Percentiles rank a stretch among this genome's conserved stretches.
Evolutionary conservation across 768 basidiomycete species (phyloP).

Genomic region (Amanita muscaria): DNA sequence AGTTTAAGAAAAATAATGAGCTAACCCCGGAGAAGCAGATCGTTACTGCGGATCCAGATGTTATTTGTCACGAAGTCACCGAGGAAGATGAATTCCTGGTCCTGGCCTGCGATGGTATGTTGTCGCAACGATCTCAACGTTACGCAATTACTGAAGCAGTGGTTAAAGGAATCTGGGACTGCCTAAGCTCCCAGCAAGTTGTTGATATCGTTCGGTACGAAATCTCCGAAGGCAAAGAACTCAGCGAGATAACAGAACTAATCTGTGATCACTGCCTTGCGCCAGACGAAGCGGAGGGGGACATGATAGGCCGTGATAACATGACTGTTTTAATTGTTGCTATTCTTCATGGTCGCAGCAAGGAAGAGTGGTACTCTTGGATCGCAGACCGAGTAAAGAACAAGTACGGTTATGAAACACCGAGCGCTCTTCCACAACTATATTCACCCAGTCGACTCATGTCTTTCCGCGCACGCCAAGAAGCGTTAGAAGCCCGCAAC

Average conservation of each 20-base stretch:
- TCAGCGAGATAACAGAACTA: slow-evolving; percentile 76
- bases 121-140: background rate
- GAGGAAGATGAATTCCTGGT: slow-evolving; percentile 94
- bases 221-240: slow-evolving; percentile 68
- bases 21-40: slow-evolving; percentile 84
- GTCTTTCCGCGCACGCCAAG: slow-evolving; percentile 53
- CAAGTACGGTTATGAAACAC: too few species aligned
- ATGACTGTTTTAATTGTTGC: too few species aligned
- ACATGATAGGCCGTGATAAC: slow-evolving; percentile 97
- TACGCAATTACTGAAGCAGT: slow-evolving; percentile 3
- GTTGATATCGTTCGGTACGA: slow-evolving; percentile 81
- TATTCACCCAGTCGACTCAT: slow-evolving; percentile 58
- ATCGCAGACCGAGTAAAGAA: too few species aligned
- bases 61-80: slow-evolving; percentile 72
- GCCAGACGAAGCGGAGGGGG: slow-evolving; percentile 82
- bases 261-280: slow-evolving; percentile 92
- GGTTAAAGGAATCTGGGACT: slow-evolving; percentile 94
- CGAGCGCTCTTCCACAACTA: slow-evolving; percentile 64
- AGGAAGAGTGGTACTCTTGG: too few species aligned
- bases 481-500: slow-evolving; percentile 41
- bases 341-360: slow-evolving; percentile 73
- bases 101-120: slow-evolving; percentile 89
- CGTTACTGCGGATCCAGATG: slow-evolving; percentile 91
- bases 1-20: slow-evolving; percentile 91
- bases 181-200: slow-evolving; percentile 86